These are phyloP conservation scores for Ophiocordyceps polyrhachis-furcata DNA, from an alignment of 2,329 filamentous ascomycete species.

Conservation along the genomic window DNA sequence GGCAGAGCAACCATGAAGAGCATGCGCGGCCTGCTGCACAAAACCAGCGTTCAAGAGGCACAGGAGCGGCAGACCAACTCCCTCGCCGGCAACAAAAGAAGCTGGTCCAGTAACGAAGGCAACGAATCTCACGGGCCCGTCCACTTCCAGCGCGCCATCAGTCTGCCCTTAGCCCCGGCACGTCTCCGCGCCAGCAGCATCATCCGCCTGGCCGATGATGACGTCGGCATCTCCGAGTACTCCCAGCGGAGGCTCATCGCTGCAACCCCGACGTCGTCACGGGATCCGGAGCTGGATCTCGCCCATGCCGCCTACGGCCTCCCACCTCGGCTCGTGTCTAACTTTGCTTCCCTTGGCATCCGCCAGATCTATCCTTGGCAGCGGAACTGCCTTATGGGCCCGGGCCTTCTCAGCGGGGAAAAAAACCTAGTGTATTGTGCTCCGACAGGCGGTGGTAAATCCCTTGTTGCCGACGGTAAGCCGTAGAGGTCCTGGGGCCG, in stretches of 20 bases:
- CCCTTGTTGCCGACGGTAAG: slow-evolving; percentile 45
- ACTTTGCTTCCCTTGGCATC: slow-evolving; percentile 49
- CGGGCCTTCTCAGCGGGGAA: slow-evolving; percentile 43
- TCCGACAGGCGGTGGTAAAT: slow-evolving; percentile 63
- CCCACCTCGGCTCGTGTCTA: slow-evolving; percentile 38
- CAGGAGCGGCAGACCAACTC: slow-evolving; percentile 15
- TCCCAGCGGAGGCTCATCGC: slow-evolving; percentile 33
- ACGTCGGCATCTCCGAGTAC: slow-evolving; percentile 26
- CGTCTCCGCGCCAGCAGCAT: slow-evolving; percentile 27
- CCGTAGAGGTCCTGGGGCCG: neutral
- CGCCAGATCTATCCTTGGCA: slow-evolving; percentile 64
- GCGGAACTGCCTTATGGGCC: slow-evolving; percentile 50
- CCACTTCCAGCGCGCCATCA: slow-evolving; percentile 16
- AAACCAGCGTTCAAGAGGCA: slow-evolving; percentile 31
- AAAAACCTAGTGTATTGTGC: slow-evolving; percentile 64
- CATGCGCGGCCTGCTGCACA: slow-evolving; percentile 25
- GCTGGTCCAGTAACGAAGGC: slow-evolving; percentile 9
- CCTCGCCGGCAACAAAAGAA: slow-evolving; percentile 31
- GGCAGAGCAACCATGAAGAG: slow-evolving; percentile 14
- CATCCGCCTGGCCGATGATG: slow-evolving; percentile 10
- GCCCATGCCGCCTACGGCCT: slow-evolving; percentile 45
- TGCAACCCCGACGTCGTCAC: slow-evolving; percentile 31
- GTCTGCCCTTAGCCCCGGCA: slow-evolving; percentile 11
- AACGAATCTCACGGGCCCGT: slow-evolving; percentile 5
- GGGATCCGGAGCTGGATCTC: slow-evolving; percentile 39